Conservation (phyloP, 192 early-diverging fungal genomes). For the Martensiomyces pterosporus region DNA sequence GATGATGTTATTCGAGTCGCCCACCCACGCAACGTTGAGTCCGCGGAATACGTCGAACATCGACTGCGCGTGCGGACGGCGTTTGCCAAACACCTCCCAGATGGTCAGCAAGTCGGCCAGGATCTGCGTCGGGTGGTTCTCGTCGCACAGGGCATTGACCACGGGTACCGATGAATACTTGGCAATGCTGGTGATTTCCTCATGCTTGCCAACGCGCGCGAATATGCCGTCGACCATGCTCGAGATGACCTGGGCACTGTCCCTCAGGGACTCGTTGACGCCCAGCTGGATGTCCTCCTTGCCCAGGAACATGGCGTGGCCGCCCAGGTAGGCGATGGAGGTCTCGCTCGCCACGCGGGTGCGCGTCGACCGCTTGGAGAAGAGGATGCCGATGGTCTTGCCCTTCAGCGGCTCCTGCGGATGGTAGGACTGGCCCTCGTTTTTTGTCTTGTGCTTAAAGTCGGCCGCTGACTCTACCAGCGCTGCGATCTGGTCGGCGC, state of each 20-base stretch:
- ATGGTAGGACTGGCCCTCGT: slow-evolving; percentile 47
- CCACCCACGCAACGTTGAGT: slow-evolving; percentile 93
- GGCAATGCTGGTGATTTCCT: slow-evolving; percentile 85
- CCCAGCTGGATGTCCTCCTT: slow-evolving; percentile 94
- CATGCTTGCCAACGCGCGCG: slow-evolving; percentile 86
- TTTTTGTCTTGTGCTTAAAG: slow-evolving; percentile 72
- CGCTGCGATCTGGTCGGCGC: slow-evolving; percentile 68
- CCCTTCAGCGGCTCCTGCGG: slow-evolving; percentile 63
- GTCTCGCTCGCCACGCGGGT: slow-evolving; percentile 94
- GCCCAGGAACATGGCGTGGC: slow-evolving; percentile 93
- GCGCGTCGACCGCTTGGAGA: slow-evolving; percentile 94
- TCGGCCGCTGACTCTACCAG: slow-evolving; percentile 75
- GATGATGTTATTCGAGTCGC: slow-evolving; percentile 97
- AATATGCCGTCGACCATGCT: slow-evolving; percentile 96
- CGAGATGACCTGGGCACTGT: slow-evolving; percentile 86
- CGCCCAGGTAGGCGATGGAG: slow-evolving; percentile 87
- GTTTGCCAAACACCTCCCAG: slow-evolving; percentile 64
- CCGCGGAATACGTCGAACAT: slow-evolving; percentile 54
- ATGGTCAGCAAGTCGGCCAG: slow-evolving; percentile 94
- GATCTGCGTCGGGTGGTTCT: slow-evolving; percentile 96
- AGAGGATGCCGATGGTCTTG: slow-evolving; percentile 87
- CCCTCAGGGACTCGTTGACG: slow-evolving; percentile 89
- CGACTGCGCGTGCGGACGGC: slow-evolving; percentile 9
- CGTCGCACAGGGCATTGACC: slow-evolving; percentile 92
- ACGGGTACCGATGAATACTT: slow-evolving; percentile 86